Percentiles rank a stretch among this genome's conserved stretches.
These are phyloP conservation scores for Mortierella sp. DNA, from an alignment of 371 early-diverging fungal species.

Conservation along the genomic window DNA sequence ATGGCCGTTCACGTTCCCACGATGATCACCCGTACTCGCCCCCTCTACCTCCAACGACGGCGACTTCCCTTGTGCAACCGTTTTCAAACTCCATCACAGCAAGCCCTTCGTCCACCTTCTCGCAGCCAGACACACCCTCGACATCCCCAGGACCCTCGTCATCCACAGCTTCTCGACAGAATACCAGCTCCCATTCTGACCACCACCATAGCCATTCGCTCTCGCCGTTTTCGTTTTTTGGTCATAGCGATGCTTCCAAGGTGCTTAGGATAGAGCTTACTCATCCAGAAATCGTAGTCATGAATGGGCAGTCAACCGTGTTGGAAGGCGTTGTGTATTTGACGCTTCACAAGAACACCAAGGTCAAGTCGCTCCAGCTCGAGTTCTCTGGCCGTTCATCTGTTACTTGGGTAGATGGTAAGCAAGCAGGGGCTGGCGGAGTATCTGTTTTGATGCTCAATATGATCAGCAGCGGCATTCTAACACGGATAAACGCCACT, in stretches of 20 bases:
- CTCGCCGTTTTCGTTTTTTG: constrained; percentile 44
- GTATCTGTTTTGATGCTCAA: background rate
- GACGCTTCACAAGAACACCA: constrained; percentile 40
- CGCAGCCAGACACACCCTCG: background rate
- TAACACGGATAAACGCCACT: background rate
- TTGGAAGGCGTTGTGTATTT: constrained; percentile 33
- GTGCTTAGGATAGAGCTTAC: constrained; percentile 36
- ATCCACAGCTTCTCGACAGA: constrained; percentile 4
- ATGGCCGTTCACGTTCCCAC: constrained; percentile 1
- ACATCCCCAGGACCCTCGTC: background rate
- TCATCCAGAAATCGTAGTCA: constrained; percentile 28
- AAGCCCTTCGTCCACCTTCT: background rate
- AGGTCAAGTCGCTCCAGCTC: constrained; percentile 43
- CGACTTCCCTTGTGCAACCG: constrained; percentile 10
- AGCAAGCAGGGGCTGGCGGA: background rate
- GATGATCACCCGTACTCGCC: constrained; percentile 6
- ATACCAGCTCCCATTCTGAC: background rate
- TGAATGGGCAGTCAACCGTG: constrained; percentile 17
- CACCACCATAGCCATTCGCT: constrained; percentile 9
- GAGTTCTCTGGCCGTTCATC: constrained; percentile 47
- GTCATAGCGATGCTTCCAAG: constrained; percentile 15
- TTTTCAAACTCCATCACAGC: constrained; percentile 14
- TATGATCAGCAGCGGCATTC: no score
- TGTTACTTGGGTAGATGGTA: constrained; percentile 54
- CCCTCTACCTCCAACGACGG: constrained; percentile 9